Conservation (phyloP, 2,329 filamentous ascomycete species). For the Xylariaceae sp. region DNA sequence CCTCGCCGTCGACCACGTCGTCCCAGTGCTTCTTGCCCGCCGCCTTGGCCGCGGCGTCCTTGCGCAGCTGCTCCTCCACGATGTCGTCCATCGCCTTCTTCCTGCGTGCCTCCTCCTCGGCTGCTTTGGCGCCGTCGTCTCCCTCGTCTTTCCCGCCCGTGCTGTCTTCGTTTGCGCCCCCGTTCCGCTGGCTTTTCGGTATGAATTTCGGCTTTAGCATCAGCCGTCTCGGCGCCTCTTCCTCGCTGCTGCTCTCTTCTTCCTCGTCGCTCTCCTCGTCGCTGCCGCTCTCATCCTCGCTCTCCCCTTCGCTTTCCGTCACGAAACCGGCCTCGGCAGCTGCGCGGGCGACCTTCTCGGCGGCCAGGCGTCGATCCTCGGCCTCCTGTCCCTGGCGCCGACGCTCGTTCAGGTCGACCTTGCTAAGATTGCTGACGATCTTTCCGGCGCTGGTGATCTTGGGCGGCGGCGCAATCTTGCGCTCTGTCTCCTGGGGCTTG, state of each 20-base stretch:
- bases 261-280: conserved; percentile 30
- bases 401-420: conserved; percentile 48
- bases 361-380: conserved; percentile 43
- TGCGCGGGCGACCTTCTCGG: conserved; percentile 45
- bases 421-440: conserved; percentile 48
- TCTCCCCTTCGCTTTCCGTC: conserved; percentile 41
- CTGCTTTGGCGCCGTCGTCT: conserved; percentile 18
- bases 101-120: conserved; percentile 47
- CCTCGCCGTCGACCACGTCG: conserved; percentile 61
- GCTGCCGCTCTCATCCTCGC: conserved; percentile 31
- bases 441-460: conserved; percentile 53
- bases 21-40: conserved; percentile 86
- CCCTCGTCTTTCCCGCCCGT: conserved; percentile 1
- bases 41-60: conserved; percentile 69
- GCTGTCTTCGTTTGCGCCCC: conserved; percentile 11
- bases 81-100: conserved; percentile 72
- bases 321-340: conserved; percentile 61
- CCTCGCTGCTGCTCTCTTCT: conserved; percentile 44
- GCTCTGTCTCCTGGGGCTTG: conserved; percentile 21
- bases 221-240: conserved; percentile 55
- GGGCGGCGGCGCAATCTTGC: conserved; percentile 48
- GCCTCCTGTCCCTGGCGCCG: conserved; percentile 41
- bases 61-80: conserved; percentile 83
- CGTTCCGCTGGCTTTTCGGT: conserved; percentile 50
- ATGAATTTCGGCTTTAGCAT: conserved; percentile 63